Evolutionary conservation across 148 eudicot species (phyloP), one percentile per base, ranked within the genome.

Genomic region (Persicaria tinctoria): DNA sequence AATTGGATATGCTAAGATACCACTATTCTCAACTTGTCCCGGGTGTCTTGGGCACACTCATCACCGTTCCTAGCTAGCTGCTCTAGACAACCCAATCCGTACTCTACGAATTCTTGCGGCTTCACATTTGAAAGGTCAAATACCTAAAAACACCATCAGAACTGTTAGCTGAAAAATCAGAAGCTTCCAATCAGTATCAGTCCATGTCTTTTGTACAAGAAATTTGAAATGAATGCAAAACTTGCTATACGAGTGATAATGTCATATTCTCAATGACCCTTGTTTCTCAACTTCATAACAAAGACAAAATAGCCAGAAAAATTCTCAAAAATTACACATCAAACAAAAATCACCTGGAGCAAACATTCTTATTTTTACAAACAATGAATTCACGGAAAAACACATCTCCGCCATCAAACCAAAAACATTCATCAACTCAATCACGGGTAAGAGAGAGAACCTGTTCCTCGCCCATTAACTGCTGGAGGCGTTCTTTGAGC

Each of bases 21-120:
- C 99, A 95, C 94, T 75, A 95, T 81, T 83, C 97, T 89, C 70
- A 95, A 70, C 76, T 81, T 95, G 73, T 92, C 90, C 17, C 97
- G 98, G 76, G 82, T 84, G 81, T 78, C 90, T 75, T 95, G 86
- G 53, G 97, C 97, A 78, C 97, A 89, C 3, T 46, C 49, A 82
- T 95, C 98, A 32, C 97, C 92, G 77, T 74, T 74, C 13, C 68
- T 68, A 47, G 97, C 86, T 85, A 95, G 82, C 79, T 85, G 92
- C 89, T 95, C 98, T 74, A 95, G 82, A 79, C 97, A 92, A 77
- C 86, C 87, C 84, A 95, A 85, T 70, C 98, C 98, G 79, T 86
- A 87, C 53, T 84, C 80, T 62, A 90, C 84, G 77, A 95, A 88
- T 76, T 86, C 93, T 74, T 87, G 82, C 68, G 99, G 99, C 87